Evolutionary conservation across 768 basidiomycete genomes (phyloP).

Genomic region (Hygrocybe coccinea): DNA sequence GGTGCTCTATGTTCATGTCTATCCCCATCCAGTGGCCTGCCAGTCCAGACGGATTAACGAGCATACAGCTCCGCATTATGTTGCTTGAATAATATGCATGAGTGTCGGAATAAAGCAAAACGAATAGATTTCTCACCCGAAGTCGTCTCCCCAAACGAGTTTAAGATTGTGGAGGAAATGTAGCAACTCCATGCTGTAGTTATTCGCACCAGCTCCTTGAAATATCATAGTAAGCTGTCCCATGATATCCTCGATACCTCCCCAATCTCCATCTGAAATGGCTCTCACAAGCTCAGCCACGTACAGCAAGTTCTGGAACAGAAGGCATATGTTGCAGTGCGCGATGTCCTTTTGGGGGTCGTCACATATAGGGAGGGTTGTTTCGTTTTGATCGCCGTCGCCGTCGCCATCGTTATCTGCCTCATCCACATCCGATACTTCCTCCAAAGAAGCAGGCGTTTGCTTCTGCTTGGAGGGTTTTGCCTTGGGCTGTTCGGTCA

Average conservation of each 20-base stretch:
- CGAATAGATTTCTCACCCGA: slow-evolving; percentile 27
- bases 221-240: slow-evolving; percentile 27
- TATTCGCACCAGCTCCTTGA: slow-evolving; percentile 28
- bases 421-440: too few species aligned
- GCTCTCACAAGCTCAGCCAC: slow-evolving; percentile 27
- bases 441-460: not conserved
- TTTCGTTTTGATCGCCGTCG: too few species aligned
- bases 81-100: too few species aligned
- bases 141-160: slow-evolving; percentile 30
- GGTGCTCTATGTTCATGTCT: slow-evolving; percentile 37
- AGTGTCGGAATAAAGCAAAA: too few species aligned
- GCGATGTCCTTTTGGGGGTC: slow-evolving; percentile 13
- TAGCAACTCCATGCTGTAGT: slow-evolving; percentile 30
- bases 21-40: slow-evolving; percentile 32
- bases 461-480: not conserved
- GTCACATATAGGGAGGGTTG: not conserved
- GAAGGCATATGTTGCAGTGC: slow-evolving; percentile 20
- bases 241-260: slow-evolving; percentile 28
- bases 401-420: too few species aligned
- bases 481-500: not conserved
- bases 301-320: slow-evolving; percentile 29
- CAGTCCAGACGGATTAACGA: slow-evolving; percentile 30
- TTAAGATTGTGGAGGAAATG: slow-evolving; percentile 27
- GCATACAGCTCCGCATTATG: slow-evolving; percentile 34
- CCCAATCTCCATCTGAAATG: slow-evolving; percentile 28